Conservation (phyloP, 1,139 yeast genomes). For the Candida sanyaensis region DNA sequence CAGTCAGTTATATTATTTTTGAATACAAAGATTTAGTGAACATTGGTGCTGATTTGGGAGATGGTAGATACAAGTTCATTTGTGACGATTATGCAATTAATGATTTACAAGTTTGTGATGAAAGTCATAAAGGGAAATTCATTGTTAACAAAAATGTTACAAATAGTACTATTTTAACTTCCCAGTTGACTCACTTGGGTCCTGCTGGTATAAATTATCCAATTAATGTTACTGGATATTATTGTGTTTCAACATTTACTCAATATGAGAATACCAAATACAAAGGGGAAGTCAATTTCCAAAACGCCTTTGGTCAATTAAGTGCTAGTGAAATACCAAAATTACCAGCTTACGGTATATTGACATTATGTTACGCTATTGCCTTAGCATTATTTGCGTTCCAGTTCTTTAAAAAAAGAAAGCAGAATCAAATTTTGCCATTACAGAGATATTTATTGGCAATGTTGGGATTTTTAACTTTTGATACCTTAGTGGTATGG, state of each 20-base stretch:
- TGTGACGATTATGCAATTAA: conserved; percentile 75
- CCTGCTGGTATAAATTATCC: conserved; percentile 62
- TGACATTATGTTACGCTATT: conserved; percentile 81
- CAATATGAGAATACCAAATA: conserved; percentile 46
- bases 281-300: conserved; percentile 70
- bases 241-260: conserved; percentile 79
- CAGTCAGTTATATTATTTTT: conserved; percentile 70
- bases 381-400: conserved; percentile 81
- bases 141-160: conserved; percentile 49
- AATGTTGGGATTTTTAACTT: conserved; percentile 77
- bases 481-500: conserved; percentile 89
- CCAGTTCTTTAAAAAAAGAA: conserved; percentile 81
- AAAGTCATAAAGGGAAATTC: conserved; percentile 59
- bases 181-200: conserved; percentile 57
- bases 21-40: conserved; percentile 77
- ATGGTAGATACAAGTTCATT: conserved; percentile 51
- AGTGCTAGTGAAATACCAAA: conserved; percentile 92
- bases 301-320: conserved; percentile 87
- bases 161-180: conserved; percentile 58
- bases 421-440: conserved; percentile 76
- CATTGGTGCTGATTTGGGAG: conserved; percentile 55
- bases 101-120: conserved; percentile 53
- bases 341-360: conserved; percentile 82
- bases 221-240: conserved; percentile 79
- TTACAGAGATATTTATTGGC: conserved; percentile 89